These are phyloP conservation scores for Ceratocystis lukuohia DNA, from an alignment of 2,329 filamentous ascomycete species.

Conservation along the genomic window DNA sequence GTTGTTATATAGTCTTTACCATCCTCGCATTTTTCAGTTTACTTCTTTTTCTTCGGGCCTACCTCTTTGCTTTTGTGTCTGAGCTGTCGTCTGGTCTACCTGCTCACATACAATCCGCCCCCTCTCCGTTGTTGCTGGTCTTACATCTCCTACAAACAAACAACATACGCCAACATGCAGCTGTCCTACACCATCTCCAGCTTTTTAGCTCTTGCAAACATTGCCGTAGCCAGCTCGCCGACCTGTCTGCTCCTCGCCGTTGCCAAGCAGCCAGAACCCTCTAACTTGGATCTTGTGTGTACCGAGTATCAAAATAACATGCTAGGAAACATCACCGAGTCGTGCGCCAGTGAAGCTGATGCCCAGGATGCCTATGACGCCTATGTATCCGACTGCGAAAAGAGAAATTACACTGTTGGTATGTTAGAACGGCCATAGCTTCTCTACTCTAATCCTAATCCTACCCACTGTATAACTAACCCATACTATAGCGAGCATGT, in stretches of 20 bases:
- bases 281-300: slow-evolving; percentile 18
- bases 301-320: slow-evolving; percentile 18
- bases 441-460: background rate
- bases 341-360: slow-evolving; percentile 13
- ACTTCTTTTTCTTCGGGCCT: background rate
- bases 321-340: slow-evolving; percentile 18
- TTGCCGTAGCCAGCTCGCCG: slow-evolving; percentile 12
- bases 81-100: background rate
- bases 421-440: background rate
- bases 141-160: background rate
- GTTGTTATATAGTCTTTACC: slow-evolving; percentile 8
- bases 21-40: background rate
- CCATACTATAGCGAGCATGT: background rate
- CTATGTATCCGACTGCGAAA: slow-evolving; percentile 18
- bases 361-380: slow-evolving; percentile 17
- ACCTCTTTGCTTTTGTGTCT: background rate
- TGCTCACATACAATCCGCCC: background rate
- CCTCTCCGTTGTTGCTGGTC: background rate
- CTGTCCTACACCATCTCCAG: slow-evolving; percentile 15
- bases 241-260: slow-evolving; percentile 21
- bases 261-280: slow-evolving; percentile 17
- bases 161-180: slow-evolving; percentile 12
- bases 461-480: background rate
- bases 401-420: slow-evolving; percentile 13
- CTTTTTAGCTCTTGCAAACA: slow-evolving; percentile 13